A percentile compares a stretch with the other conserved stretches of the same genome.
These are phyloP conservation scores for Pezicula neosporulosa DNA, from an alignment of 2,329 filamentous ascomycete species.

Conservation along the genomic window DNA sequence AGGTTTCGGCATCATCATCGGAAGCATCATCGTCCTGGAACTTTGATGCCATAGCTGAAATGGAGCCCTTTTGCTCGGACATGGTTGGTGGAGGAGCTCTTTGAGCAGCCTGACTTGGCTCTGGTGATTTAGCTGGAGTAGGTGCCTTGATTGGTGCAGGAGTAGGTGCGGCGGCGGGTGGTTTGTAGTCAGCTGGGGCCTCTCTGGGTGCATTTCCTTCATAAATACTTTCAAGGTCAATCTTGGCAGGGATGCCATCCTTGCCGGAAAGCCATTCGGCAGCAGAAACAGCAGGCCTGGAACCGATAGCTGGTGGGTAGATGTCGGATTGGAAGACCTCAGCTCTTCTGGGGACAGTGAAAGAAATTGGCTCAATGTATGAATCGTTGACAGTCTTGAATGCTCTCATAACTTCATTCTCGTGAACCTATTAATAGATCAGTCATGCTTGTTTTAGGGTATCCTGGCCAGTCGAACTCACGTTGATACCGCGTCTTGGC, in stretches of 20 bases:
- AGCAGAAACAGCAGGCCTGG: constrained; percentile 75
- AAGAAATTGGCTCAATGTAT: constrained; percentile 96
- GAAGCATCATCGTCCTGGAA: constrained; percentile 71
- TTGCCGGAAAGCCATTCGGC: constrained; percentile 86
- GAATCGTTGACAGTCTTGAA: constrained; percentile 96
- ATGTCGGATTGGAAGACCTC: constrained; percentile 98
- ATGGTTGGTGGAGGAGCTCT: constrained; percentile 63
- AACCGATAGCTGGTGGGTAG: constrained; percentile 79
- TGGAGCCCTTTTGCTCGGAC: constrained; percentile 83
- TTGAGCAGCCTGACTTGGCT: constrained; percentile 44
- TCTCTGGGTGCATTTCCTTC: constrained; percentile 80
- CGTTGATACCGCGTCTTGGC: constrained; percentile 91
- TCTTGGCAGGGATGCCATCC: constrained; percentile 80
- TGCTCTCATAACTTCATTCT: constrained; percentile 92
- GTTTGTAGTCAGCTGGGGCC: constrained; percentile 66
- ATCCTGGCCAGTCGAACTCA: constrained; percentile 33
- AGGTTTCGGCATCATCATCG: constrained; percentile 55
- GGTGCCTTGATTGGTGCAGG: constrained; percentile 39
- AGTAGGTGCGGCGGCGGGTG: constrained; percentile 42
- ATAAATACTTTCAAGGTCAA: constrained; percentile 89
- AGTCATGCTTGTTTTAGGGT: constrained; percentile 14
- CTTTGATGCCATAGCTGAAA: constrained; percentile 79
- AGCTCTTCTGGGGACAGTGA: constrained; percentile 89
- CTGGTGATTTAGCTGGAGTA: constrained; percentile 44
- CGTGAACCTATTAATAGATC: constrained; percentile 61